A percentile compares a stretch with the other conserved stretches of the same genome.
These are phyloP conservation scores for Allium sativum DNA, from an alignment of 106 monocot species.

Conservation along the genomic window DNA sequence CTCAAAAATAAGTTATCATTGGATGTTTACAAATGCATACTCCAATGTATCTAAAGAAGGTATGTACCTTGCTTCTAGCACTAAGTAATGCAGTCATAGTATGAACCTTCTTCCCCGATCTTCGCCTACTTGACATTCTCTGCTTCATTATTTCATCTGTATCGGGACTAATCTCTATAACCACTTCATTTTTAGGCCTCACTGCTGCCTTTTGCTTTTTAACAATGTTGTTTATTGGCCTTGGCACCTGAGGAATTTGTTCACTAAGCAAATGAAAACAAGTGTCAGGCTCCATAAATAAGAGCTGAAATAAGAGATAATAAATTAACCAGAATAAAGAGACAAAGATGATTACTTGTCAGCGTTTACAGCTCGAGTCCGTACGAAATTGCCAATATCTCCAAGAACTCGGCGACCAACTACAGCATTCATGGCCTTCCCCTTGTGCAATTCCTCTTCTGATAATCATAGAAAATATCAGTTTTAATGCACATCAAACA, in stretches of 20 bases:
- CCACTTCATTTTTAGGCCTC: conserved; percentile 5
- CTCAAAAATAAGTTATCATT: too few relatives aligned
- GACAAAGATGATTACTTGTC: background rate
- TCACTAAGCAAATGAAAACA: conserved; percentile 3
- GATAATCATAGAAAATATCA: background rate
- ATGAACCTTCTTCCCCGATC: conserved; percentile 21
- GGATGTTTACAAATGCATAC: too few relatives aligned
- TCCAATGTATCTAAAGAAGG: too few relatives aligned
- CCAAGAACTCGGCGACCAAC: conserved; percentile 29
- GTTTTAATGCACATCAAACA: too few relatives aligned
- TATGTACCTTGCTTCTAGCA: conserved; percentile 27
- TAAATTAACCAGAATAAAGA: background rate
- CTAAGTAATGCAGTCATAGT: conserved; percentile 32
- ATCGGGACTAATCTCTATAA: conserved; percentile 30
- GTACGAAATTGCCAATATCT: conserved; percentile 52
- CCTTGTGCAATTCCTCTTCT: conserved; percentile 8
- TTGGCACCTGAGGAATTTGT: too few relatives aligned
- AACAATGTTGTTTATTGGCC: too few relatives aligned
- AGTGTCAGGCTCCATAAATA: background rate
- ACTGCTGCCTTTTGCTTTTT: background rate
- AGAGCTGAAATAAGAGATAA: background rate
- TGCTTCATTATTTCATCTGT: conserved; percentile 8
- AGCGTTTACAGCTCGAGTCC: conserved; percentile 3
- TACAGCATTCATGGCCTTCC: conserved; percentile 15
- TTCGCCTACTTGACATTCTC: background rate